These are phyloP conservation scores for Quercus phellos DNA, from an alignment of 331 rosid genomes.

Conservation along the genomic window DNA sequence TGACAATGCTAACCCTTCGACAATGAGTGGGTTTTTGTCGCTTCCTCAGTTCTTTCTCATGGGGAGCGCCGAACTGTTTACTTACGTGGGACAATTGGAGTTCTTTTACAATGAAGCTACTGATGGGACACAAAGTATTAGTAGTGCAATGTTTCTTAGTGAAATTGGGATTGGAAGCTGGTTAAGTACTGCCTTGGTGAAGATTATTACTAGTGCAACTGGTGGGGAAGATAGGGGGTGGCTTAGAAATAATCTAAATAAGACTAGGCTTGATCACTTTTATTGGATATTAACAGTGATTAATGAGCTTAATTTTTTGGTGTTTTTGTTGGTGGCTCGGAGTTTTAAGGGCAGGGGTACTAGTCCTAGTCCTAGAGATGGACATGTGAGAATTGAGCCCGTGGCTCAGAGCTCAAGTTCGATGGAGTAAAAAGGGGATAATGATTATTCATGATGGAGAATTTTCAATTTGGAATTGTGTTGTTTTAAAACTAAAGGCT, in stretches of 20 bases:
- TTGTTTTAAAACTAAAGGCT: neutral
- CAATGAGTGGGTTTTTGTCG: constrained; percentile 49
- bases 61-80: constrained; percentile 44
- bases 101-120: constrained; percentile 55
- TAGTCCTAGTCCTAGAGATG: neutral
- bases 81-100: constrained; percentile 60
- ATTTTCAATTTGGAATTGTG: neutral
- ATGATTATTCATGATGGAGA: neutral
- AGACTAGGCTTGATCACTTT: constrained; percentile 40
- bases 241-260: constrained; percentile 39
- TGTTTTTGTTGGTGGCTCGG: constrained; percentile 30
- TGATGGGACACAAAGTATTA: constrained; percentile 54
- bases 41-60: constrained; percentile 46
- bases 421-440: neutral
- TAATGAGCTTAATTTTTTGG: constrained; percentile 36
- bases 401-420: neutral
- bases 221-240: constrained; percentile 47
- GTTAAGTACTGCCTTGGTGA: constrained; percentile 46
- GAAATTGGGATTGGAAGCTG: constrained; percentile 60
- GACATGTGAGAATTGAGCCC: constrained; percentile 14
- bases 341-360: constrained; percentile 24
- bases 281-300: constrained; percentile 45
- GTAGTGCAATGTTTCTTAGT: constrained; percentile 48
- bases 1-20: neutral
- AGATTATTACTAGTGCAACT: constrained; percentile 20